Base-by-base conservation (phyloP, 352 stramenopile genomes). In the Phytophthora litchii region DNA sequence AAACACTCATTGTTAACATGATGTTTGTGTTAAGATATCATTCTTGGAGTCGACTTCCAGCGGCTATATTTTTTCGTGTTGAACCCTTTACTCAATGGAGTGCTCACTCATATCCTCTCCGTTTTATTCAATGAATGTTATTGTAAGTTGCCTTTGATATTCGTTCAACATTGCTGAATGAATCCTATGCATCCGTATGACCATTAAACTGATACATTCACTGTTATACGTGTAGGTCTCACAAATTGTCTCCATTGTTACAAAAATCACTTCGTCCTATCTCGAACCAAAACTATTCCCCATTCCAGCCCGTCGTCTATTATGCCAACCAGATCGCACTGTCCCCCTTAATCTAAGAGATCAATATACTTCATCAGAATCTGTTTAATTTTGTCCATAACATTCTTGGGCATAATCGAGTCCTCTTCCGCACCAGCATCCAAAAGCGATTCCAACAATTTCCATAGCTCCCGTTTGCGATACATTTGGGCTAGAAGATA, bases 341-440 rank as follows among this genome's bases (percentile, higher is more conserved):
- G 14, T n/a, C 10, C 10, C 14, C 27, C 20, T 79, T 52, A 91
- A 62, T 91, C 82, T 13, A 91, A 53, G 25, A 84, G 38, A 40
- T 91, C 76, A 17, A 89, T 78, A 35, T 83, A 73, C n/a, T 58
- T 58, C 4, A 91, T 50, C 12, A 91, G 53, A 35, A 89, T 77
- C 20, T 68, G 64, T 16, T 84, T 75, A 16, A 76, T 67, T 32
- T 61, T 59, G 29, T 72, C 35, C 0, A 74, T 61, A 3, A 81
- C 64, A 0, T 76, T 55, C 3, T 29, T 43, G 0, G 79, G 74
- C 50, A 88, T 46, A 1, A 36, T 32, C 8, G 78, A 74, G 48
- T 88, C 79, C 3, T 81, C 73, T 2, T 67, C 46, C 0, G 51
- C 65, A 8, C 72, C 81, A 9, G 56, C 57, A 6, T 59, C 67